A percentile compares a stretch with the other conserved stretches of the same genome.
Conservation (phyloP, 257 asterid genomes). For the Cruciata laevipes region DNA sequence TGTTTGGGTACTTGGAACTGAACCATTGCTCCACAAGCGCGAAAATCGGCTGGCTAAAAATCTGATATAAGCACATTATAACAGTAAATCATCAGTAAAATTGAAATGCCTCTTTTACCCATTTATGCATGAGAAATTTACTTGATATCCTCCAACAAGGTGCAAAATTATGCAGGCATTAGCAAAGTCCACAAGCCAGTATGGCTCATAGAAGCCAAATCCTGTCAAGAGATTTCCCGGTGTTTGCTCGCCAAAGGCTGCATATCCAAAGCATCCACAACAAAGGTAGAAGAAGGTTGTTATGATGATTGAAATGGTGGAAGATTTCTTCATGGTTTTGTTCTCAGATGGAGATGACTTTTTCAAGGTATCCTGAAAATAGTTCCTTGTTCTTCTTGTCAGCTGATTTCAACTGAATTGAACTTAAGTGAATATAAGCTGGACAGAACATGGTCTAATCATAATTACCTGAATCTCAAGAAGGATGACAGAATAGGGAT, state of each 20-base stretch:
- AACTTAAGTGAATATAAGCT: no score
- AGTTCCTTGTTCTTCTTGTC: no score
- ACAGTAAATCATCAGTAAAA: not conserved
- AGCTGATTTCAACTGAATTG: no score
- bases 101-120: no score
- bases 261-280: slow-evolving; percentile 66
- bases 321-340: slow-evolving; percentile 59
- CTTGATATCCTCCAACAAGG: slow-evolving; percentile 67
- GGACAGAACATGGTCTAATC: no score
- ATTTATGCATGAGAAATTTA: slow-evolving; percentile 8
- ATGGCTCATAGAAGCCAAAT: slow-evolving; percentile 69
- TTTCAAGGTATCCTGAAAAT: slow-evolving; percentile 50
- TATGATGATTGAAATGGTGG: slow-evolving; percentile 29
- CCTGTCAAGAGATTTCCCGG: slow-evolving; percentile 78
- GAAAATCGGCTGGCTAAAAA: slow-evolving; percentile 58
- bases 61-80: slow-evolving; percentile 20
- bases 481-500: slow-evolving; percentile 52
- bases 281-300: slow-evolving; percentile 53
- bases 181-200: slow-evolving; percentile 64
- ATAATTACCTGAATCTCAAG: slow-evolving; percentile 80
- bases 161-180: slow-evolving; percentile 56
- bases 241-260: slow-evolving; percentile 56
- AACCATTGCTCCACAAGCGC: slow-evolving; percentile 45
- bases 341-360: slow-evolving; percentile 62
- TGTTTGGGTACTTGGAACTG: slow-evolving; percentile 25